These are phyloP conservation scores for Naganishia sp. DNA, from an alignment of 1,284 basidiomycete species.

Conservation along the genomic window DNA sequence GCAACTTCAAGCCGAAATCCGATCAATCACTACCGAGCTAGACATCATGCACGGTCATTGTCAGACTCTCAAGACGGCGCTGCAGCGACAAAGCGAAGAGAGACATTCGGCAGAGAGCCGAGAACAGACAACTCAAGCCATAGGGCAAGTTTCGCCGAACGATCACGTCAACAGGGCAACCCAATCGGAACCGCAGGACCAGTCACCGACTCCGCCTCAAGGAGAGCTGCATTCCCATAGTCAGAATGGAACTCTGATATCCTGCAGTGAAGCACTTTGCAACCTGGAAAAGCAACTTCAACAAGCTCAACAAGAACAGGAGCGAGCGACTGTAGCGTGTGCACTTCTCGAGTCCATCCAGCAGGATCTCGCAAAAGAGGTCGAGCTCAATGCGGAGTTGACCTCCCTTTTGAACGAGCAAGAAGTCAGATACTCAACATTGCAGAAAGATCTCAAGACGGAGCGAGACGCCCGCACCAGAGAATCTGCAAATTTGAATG, in stretches of 20 bases:
- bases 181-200: too few relatives aligned
- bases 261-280: neutral
- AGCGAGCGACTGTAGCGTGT: neutral
- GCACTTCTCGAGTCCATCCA: conserved; percentile 6
- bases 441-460: neutral
- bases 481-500: neutral
- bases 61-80: neutral
- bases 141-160: too few relatives aligned
- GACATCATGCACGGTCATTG: neutral
- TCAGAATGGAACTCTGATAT: too few relatives aligned
- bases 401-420: neutral
- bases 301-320: neutral
- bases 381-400: conserved; percentile 9
- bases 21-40: neutral
- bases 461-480: neutral
- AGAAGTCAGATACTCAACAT: neutral
- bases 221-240: too few relatives aligned
- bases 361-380: conserved; percentile 3
- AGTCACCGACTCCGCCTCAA: too few relatives aligned
- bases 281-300: conserved; percentile 5
- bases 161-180: too few relatives aligned
- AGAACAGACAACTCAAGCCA: neutral
- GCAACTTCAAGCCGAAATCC: conserved; percentile 14
- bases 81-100: conserved; percentile 1
- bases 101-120: neutral